Percentiles rank a stretch among this genome's conserved stretches.
These are phyloP conservation scores for Chiua virens DNA, from an alignment of 768 basidiomycete species.

Conservation along the genomic window DNA sequence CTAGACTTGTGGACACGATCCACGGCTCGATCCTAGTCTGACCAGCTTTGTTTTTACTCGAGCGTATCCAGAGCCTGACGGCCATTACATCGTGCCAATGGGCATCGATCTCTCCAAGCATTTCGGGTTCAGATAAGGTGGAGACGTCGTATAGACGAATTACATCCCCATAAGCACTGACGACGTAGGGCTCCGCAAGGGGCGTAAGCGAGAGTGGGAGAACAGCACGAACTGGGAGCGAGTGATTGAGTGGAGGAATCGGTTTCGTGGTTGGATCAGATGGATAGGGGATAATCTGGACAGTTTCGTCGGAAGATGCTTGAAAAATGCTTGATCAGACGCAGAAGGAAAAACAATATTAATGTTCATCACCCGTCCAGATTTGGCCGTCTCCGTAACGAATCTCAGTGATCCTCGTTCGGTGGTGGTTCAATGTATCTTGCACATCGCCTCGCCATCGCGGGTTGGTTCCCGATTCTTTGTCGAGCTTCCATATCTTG, in stretches of 20 bases:
- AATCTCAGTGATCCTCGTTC: slow-evolving; percentile 82
- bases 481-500: slow-evolving; percentile 70
- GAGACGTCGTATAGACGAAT: slow-evolving; percentile 82
- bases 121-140: slow-evolving; percentile 60
- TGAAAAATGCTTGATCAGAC: slow-evolving; percentile 2
- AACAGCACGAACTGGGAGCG: slow-evolving; percentile 66
- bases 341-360: background rate
- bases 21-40: slow-evolving; percentile 65
- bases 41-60: slow-evolving; percentile 42
- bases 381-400: slow-evolving; percentile 64
- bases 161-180: slow-evolving; percentile 84
- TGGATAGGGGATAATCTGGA: slow-evolving; percentile 57
- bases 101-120: slow-evolving; percentile 74
- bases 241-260: slow-evolving; percentile 56
- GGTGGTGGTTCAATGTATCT: slow-evolving; percentile 67
- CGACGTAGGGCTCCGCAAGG: slow-evolving; percentile 67
- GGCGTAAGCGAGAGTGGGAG: slow-evolving; percentile 66
- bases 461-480: slow-evolving; percentile 37
- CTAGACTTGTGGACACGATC: slow-evolving; percentile 82
- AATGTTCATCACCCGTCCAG: slow-evolving; percentile 71
- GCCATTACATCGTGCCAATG: slow-evolving; percentile 90
- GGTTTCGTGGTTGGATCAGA: slow-evolving; percentile 35
- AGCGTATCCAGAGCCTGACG: slow-evolving; percentile 70
- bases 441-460: slow-evolving; percentile 53
- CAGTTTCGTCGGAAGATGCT: slow-evolving; percentile 92